phyloP scores from a whole-genome alignment of 495 filamentous ascomycete genomes.

The Aspergillus sclerotioniger region DNA sequence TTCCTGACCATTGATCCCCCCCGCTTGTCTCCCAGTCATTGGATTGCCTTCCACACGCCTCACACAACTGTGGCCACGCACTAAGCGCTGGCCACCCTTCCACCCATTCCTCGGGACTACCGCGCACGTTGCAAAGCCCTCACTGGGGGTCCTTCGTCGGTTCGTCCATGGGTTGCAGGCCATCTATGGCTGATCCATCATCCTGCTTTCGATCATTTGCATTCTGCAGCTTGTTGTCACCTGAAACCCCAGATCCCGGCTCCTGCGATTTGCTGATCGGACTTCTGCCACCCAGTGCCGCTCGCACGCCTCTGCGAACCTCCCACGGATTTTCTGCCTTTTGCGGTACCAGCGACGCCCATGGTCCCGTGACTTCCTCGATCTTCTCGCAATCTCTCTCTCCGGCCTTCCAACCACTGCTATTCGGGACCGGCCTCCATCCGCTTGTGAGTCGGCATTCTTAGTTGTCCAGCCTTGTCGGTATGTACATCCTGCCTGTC shows the following conservation, averaged over 20 bases:
- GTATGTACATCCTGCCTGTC: conserved; percentile 39
- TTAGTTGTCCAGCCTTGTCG: conserved; percentile 49
- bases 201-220: conserved; percentile 18
- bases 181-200: conserved; percentile 8
- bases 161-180: conserved; percentile 15
- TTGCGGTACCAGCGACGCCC: conserved; percentile 18
- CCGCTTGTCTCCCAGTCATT: conserved; percentile 9
- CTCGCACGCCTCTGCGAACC: neutral
- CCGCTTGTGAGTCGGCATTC: conserved; percentile 47
- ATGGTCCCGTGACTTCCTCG: conserved; percentile 39
- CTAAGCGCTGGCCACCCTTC: conserved; percentile 22
- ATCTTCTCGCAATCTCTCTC: conserved; percentile 28
- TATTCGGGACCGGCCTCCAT: conserved; percentile 42
- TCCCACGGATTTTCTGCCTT: conserved; percentile 23
- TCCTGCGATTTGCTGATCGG: conserved; percentile 24
- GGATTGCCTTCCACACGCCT: conserved; percentile 20
- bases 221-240: conserved; percentile 11
- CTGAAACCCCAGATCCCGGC: conserved; percentile 4
- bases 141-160: conserved; percentile 23
- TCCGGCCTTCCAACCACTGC: conserved; percentile 34
- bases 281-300: conserved; percentile 8
- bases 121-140: conserved; percentile 18
- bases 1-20: neutral
- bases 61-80: conserved; percentile 40
- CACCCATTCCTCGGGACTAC: conserved; percentile 24